These are phyloP conservation scores for Phyllostachys edulis DNA, from an alignment of 176 grass and related monocot species.

Conservation along the genomic window DNA sequence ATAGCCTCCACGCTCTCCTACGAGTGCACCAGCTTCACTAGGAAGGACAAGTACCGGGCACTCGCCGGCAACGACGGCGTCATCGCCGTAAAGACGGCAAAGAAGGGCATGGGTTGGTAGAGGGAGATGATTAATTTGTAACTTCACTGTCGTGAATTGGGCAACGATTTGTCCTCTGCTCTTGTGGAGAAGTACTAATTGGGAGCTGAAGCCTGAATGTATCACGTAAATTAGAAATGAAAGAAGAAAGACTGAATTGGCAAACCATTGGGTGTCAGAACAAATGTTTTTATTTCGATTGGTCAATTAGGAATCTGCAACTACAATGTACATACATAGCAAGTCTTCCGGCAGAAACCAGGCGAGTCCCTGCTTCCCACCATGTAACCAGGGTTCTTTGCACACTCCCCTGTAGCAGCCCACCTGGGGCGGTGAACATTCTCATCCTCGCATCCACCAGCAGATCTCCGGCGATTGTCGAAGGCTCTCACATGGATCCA, in stretches of 20 bases:
- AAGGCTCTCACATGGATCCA: constrained; percentile 56
- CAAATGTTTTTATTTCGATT: neutral
- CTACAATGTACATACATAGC: constrained; percentile 35
- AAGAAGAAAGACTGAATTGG: neutral
- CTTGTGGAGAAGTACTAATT: neutral
- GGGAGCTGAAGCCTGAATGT: neutral
- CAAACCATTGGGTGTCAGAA: neutral
- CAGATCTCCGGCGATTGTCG: neutral
- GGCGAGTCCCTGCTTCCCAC: constrained; percentile 32
- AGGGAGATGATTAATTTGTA: neutral
- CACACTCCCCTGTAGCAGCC: constrained; percentile 51
- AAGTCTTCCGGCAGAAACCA: constrained; percentile 65
- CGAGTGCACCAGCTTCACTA: constrained; percentile 55
- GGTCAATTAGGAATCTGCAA: neutral
- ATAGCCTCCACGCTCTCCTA: constrained; percentile 40
- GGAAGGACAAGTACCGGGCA: constrained; percentile 63
- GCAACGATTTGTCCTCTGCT: neutral
- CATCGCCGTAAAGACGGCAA: neutral
- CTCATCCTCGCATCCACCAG: constrained; percentile 38
- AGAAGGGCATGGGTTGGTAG: neutral
- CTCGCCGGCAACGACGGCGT: constrained; percentile 55
- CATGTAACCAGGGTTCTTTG: constrained; percentile 59
- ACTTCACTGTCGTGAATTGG: neutral
- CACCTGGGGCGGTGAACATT: constrained; percentile 34
- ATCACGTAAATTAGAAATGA: neutral